These are phyloP conservation scores for Penium margaritaceum DNA, from an alignment of 139 green algal genomes.

Conservation along the genomic window DNA sequence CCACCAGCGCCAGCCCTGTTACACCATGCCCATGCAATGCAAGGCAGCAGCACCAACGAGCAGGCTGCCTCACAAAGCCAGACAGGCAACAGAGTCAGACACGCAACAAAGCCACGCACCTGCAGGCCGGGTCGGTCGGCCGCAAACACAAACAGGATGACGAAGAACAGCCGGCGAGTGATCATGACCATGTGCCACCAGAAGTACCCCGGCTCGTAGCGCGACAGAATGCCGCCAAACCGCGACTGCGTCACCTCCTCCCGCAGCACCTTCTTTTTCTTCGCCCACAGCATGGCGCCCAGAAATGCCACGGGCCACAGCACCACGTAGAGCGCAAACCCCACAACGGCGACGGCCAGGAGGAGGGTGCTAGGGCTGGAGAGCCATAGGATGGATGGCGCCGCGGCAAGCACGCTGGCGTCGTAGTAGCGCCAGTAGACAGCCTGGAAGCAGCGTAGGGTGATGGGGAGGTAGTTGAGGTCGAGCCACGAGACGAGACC, in stretches of 20 bases:
- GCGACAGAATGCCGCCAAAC: background rate
- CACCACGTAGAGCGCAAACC: background rate
- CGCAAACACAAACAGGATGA: background rate
- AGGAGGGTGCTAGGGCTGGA: background rate
- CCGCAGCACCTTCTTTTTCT: slow-evolving; percentile 3
- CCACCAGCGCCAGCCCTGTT: too few relatives aligned
- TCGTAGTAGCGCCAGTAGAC: background rate
- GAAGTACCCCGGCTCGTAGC: background rate
- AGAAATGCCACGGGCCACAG: background rate
- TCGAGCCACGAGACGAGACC: background rate
- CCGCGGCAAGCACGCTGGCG: background rate
- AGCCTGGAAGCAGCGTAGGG: slow-evolving; percentile 7
- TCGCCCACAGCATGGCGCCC: background rate
- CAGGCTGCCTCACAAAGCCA: too few relatives aligned
- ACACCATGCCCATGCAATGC: too few relatives aligned
- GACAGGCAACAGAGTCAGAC: too few relatives aligned
- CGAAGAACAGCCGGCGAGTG: background rate
- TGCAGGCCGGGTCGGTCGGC: background rate
- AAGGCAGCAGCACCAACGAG: too few relatives aligned
- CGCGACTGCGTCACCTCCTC: too few relatives aligned
- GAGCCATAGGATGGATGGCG: background rate
- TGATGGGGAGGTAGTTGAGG: background rate
- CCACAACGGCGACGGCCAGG: background rate
- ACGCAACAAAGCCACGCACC: too few relatives aligned
- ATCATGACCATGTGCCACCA: background rate